Base-by-base conservation (phyloP, 495 filamentous ascomycete species). In the Lasiosphaeris hirsuta region DNA sequence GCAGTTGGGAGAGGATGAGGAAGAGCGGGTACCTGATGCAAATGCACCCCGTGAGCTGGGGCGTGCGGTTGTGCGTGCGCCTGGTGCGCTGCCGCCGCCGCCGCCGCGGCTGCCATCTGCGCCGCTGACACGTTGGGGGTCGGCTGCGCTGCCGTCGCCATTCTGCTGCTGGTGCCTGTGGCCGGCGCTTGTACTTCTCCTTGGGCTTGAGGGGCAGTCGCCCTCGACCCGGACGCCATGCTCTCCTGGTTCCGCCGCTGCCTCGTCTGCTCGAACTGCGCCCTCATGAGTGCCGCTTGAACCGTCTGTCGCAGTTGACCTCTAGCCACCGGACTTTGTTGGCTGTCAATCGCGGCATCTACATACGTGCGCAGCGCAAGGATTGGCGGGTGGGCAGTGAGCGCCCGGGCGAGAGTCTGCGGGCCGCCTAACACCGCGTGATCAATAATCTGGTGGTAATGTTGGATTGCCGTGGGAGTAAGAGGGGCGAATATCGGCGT, bases 251-350 rank as follows among this genome's bases (percentile, higher is more conserved):
- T 65, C 13, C 68, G 63, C 46, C 63, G 48, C 33, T 61, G 59
- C 10, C 67, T 59, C 0, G 54, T 67, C 39, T 77, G 73, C 53
- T 76, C 73, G 37, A 75, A 74, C 54, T 78, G 77, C 4, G 72
- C 69, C 40, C 75, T 66, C 11, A 74, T 71, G 1, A 79, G 40
- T 8, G 75, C 72, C 1, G 57, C 63, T 9, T 68, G 66, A 19
- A 77, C 74, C 10, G 74, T 72, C 54, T 73, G 72, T 18, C 74
- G 69, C 11, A 81, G 65, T 41, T 75, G 70, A 14, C 72, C 69
- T 36, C 78, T 64, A 4, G 68, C 43, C 7, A 76, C 61, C 0
- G 72, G 66, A 52, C 72, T 75, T 1, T 70, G 57, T 45, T 75
- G 72, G 13, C 71, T 67, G 54, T 76, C 74, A 34, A 81, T 78